These are phyloP conservation scores for Chalaropsis thielavioides DNA, from an alignment of 2,329 filamentous ascomycete genomes.

Conservation along the genomic window DNA sequence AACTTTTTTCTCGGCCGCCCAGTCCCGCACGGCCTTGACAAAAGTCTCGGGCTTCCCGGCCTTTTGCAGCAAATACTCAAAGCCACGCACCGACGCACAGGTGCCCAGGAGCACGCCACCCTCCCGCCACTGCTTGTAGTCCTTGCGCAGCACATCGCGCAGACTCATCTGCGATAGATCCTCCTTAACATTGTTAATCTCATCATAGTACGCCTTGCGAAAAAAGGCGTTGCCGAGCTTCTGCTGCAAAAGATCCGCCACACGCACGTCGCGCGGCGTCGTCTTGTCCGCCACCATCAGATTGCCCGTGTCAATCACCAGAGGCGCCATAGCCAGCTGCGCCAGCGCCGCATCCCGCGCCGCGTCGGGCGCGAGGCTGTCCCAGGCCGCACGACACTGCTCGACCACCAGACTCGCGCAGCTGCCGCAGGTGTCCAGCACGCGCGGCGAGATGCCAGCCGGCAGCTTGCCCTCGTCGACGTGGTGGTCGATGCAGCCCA, in stretches of 20 bases:
- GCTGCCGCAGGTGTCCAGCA: slow-evolving; percentile 55
- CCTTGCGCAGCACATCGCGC: slow-evolving; percentile 59
- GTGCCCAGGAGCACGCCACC: slow-evolving; percentile 47
- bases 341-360: slow-evolving; percentile 45
- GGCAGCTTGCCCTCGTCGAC: slow-evolving; percentile 50
- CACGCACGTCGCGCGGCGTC: slow-evolving; percentile 43
- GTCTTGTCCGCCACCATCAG: slow-evolving; percentile 50
- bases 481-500: slow-evolving; percentile 65
- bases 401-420: slow-evolving; percentile 57
- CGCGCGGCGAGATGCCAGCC: slow-evolving; percentile 35
- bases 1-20: slow-evolving; percentile 23
- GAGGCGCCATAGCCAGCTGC: slow-evolving; percentile 51
- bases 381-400: slow-evolving; percentile 44
- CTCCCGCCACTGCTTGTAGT: slow-evolving; percentile 69
- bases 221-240: slow-evolving; percentile 33
- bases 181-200: slow-evolving; percentile 50
- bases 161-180: slow-evolving; percentile 48
- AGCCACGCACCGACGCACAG: slow-evolving; percentile 44
- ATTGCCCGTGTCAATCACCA: slow-evolving; percentile 60
- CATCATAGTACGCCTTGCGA: slow-evolving; percentile 40
- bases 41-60: slow-evolving; percentile 28
- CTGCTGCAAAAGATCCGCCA: slow-evolving; percentile 44
- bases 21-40: background rate
- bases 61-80: slow-evolving; percentile 44
- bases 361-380: slow-evolving; percentile 18